A percentile compares a stretch with the other conserved stretches of the same genome.
phyloP scores from a whole-genome alignment of 2,329 filamentous ascomycete genomes.

The Plectosphaerella cucumerina region DNA sequence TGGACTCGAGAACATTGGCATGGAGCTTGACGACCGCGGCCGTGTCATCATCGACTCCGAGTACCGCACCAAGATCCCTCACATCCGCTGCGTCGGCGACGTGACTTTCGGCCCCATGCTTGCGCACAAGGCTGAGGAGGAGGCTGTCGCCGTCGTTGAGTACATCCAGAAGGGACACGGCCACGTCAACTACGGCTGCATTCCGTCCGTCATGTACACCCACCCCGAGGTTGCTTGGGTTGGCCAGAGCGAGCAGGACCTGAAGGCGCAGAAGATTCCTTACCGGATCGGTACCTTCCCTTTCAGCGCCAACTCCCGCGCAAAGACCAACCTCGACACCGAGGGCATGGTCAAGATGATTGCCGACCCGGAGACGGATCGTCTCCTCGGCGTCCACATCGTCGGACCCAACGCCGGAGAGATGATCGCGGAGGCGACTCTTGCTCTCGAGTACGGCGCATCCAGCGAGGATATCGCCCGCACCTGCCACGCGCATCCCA shows the following conservation, averaged over 20 bases:
- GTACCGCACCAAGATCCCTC: slow-evolving; percentile 95
- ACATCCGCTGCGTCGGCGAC: slow-evolving; percentile 96
- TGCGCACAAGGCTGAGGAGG: slow-evolving; percentile 98
- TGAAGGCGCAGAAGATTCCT: slow-evolving; percentile 84
- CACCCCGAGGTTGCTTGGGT: slow-evolving; percentile 99
- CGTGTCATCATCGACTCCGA: slow-evolving; percentile 97
- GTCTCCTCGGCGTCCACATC: slow-evolving; percentile 93
- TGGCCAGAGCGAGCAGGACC: slow-evolving; percentile 92
- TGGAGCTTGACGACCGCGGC: slow-evolving; percentile 89
- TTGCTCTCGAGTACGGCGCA: slow-evolving; percentile 94
- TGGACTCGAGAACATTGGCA: slow-evolving; percentile 87
- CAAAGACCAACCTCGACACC: slow-evolving; percentile 96
- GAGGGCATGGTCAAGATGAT: slow-evolving; percentile 98
- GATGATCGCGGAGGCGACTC: slow-evolving; percentile 97
- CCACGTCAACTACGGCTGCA: slow-evolving; percentile 97
- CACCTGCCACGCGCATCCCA: slow-evolving; percentile 96
- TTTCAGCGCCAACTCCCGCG: slow-evolving; percentile 96
- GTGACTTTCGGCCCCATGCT: slow-evolving; percentile 98
- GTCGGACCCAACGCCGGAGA: slow-evolving; percentile 93
- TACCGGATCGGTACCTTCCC: slow-evolving; percentile 95
- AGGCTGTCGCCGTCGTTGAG: slow-evolving; percentile 90
- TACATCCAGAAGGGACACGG: slow-evolving; percentile 98
- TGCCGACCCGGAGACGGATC: slow-evolving; percentile 92
- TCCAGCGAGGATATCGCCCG: slow-evolving; percentile 91
- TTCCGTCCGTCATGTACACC: slow-evolving; percentile 99